Evolutionary conservation across 331 rosid species (phyloP), one percentile per base, ranked within the genome.

Genomic region (Acacia pycnantha): DNA sequence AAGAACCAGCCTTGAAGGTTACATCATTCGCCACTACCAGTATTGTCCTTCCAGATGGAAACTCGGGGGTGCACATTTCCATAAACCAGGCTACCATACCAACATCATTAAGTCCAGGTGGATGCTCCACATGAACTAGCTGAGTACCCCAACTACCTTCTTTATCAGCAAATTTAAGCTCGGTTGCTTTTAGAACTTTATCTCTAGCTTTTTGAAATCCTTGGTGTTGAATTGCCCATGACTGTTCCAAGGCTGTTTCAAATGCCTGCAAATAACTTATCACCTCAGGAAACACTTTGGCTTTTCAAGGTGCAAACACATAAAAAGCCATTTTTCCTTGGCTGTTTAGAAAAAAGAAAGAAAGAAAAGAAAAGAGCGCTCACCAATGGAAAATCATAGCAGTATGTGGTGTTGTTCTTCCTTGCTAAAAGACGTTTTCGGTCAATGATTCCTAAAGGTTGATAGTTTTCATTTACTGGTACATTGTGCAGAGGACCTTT

Each of bases 311-410:
- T 16, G 77, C 22, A 47, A 53, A 43, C 47, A 59, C 69, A 76
- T n/a, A 19, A 56, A 70, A 40, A 76, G 47, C 16, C 65, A 22
- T 15, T 48, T 15, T 48, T 12, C 11, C 21, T 74, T 44, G 12
- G 46, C 46, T 9, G 9, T 43, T 43, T 9, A 2, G 2, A 43
- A 53, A 16, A 53, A 33, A 3, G 1, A 31, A 31, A 48, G 6
- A 82, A 74, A 29, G 53, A 59, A 46, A 64, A 40, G 15, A 22
- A 24, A 70, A 77, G 78, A 81, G 22, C 47, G 88, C 97, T 87
- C 82, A 94, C 99, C 90, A 96, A 88, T 35, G 99, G 99, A 73
- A 96, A 96, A 85, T 96, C 99, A 74, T 96, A 94, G 91, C 99
- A 96, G 86, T 94, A 96, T 48, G 99, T 96, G 78, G 99, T 96